phyloP scores from a whole-genome alignment of 2,329 filamentous ascomycete genomes.

The Colletotrichum filicis region DNA sequence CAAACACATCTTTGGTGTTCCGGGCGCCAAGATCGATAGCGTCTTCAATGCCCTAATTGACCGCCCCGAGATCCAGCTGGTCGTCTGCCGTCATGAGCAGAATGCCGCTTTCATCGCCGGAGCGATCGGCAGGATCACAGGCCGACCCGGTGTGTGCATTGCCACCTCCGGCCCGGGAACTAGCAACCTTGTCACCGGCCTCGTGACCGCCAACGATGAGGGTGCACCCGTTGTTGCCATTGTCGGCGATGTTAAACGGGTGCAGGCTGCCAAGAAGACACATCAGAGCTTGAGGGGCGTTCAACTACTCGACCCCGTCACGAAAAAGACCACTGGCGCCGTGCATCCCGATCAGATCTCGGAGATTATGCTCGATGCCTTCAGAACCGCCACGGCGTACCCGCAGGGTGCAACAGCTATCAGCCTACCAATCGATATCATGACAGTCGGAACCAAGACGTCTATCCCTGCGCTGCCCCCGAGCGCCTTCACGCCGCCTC shows the following conservation, averaged over 20 bases:
- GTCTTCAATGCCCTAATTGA: constrained; percentile 58
- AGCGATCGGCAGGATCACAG: constrained; percentile 57
- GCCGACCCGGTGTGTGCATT: constrained; percentile 56
- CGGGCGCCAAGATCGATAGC: constrained; percentile 59
- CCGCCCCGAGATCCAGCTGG: constrained; percentile 57
- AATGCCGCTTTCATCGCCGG: constrained; percentile 62
- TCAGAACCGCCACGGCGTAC: constrained; percentile 51
- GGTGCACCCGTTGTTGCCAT: constrained; percentile 60
- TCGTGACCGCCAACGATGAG: constrained; percentile 59
- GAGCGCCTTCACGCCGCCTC: constrained; percentile 51
- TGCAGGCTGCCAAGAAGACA: constrained; percentile 55
- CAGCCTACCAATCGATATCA: constrained; percentile 56
- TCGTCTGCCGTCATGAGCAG: constrained; percentile 60
- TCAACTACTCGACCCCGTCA: constrained; percentile 54
- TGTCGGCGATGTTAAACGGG: constrained; percentile 56
- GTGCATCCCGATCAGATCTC: constrained; percentile 59
- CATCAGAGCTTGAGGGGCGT: constrained; percentile 58
- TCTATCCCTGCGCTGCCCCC: constrained; percentile 49
- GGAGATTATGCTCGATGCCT: constrained; percentile 57
- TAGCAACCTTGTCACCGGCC: constrained; percentile 57
- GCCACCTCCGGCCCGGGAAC: constrained; percentile 59
- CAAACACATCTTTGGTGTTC: constrained; percentile 57
- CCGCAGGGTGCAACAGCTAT: constrained; percentile 56
- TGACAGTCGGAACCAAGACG: constrained; percentile 48
- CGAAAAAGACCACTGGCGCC: constrained; percentile 53